Evolutionary conservation across 2,329 filamentous ascomycete genomes (phyloP).

Genomic region (Blastomyces silverae): DNA sequence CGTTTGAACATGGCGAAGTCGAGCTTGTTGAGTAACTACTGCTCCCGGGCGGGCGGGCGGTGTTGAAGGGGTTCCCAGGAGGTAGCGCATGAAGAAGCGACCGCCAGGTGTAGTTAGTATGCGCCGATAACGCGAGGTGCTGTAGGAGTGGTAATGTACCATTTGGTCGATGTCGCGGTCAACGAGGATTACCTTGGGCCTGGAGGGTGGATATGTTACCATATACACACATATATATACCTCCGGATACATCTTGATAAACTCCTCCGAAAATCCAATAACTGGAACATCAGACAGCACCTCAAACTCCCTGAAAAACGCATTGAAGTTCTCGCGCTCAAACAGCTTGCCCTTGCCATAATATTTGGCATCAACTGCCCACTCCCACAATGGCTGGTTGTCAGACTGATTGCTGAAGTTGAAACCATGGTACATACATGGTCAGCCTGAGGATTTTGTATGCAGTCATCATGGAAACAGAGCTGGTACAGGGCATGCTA

Average conservation of each 20-base stretch:
- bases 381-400: constrained; percentile 7
- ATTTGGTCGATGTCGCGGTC: constrained; percentile 12
- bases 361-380: constrained; percentile 10
- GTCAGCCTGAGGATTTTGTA: constrained; percentile 3
- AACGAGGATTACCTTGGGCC: constrained; percentile 13
- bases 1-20: constrained; percentile 8
- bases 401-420: background rate
- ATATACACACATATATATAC: constrained; percentile 1
- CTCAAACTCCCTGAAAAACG: constrained; percentile 5
- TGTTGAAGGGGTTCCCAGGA: background rate
- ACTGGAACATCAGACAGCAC: constrained; percentile 10
- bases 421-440: constrained; percentile 8
- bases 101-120: background rate
- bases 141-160: constrained; percentile 10
- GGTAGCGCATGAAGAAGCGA: background rate
- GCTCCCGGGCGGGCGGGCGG: constrained; percentile 5
- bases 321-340: constrained; percentile 6
- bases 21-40: background rate
- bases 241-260: constrained; percentile 12
- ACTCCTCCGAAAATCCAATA: constrained; percentile 13
- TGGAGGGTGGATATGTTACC: background rate
- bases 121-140: background rate
- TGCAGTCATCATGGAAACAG: constrained; percentile 12
- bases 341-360: constrained; percentile 9
- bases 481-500: constrained; percentile 12